Evolutionary conservation across 805 yeast species (phyloP).

Genomic region (Candida krabiensis): DNA sequence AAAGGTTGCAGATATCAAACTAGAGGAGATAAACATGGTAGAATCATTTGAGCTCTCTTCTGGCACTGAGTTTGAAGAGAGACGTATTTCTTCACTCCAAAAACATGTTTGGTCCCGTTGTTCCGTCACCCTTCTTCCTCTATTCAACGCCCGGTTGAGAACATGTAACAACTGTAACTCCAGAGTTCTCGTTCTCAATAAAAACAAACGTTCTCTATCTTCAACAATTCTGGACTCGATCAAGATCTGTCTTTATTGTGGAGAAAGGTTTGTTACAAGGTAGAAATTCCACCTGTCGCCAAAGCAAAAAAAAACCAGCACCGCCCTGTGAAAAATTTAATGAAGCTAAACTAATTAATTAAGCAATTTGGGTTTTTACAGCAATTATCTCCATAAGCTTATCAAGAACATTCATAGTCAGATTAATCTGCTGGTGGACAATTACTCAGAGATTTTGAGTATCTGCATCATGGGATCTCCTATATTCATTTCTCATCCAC

Average conservation of each 20-base stretch:
- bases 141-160: conserved; percentile 33
- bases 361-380: too few relatives aligned
- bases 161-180: conserved; percentile 36
- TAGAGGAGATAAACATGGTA: conserved; percentile 12
- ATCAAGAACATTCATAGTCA: too few relatives aligned
- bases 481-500: conserved; percentile 54
- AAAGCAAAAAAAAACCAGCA: too few relatives aligned
- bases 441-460: too few relatives aligned
- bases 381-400: too few relatives aligned
- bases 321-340: too few relatives aligned
- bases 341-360: too few relatives aligned
- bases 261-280: conserved; percentile 15
- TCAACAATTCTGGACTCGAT: conserved; percentile 19
- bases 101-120: conserved; percentile 40
- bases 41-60: conserved; percentile 12
- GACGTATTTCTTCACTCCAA: conserved; percentile 20
- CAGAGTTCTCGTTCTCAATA: conserved; percentile 19
- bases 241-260: conserved; percentile 28
- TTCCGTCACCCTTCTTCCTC: conserved; percentile 37
- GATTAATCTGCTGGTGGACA: too few relatives aligned
- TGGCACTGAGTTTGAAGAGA: conserved; percentile 4
- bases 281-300: too few relatives aligned
- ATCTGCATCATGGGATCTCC: conserved; percentile 62
- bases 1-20: conserved; percentile 4
- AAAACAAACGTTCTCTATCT: conserved; percentile 4